These are phyloP conservation scores for Fusarium papillatum DNA, from an alignment of 2,329 filamentous ascomycete species.

Conservation along the genomic window DNA sequence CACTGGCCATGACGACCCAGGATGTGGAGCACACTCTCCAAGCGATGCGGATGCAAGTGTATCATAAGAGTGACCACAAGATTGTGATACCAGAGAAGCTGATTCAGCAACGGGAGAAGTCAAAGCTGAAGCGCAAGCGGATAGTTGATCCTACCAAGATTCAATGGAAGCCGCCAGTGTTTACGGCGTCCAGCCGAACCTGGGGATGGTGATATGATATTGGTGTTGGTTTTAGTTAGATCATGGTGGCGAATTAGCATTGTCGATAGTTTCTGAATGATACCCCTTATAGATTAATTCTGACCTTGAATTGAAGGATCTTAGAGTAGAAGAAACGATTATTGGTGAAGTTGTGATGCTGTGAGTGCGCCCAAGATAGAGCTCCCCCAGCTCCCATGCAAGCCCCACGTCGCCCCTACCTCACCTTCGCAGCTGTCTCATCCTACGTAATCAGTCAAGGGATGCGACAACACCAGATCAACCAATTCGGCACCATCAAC, in stretches of 20 bases:
- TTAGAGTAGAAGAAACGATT: background rate
- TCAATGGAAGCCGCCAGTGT: constrained; percentile 97
- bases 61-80: constrained; percentile 97
- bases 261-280: constrained; percentile 32
- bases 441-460: constrained; percentile 36
- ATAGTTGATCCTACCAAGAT: constrained; percentile 83
- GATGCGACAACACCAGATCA: constrained; percentile 28
- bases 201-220: constrained; percentile 85
- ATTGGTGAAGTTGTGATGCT: background rate
- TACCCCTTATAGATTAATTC: constrained; percentile 22
- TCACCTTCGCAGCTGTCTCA: background rate
- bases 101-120: constrained; percentile 83
- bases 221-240: background rate
- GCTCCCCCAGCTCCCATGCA: constrained; percentile 15
- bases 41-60: constrained; percentile 94
- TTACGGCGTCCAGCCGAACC: constrained; percentile 88
- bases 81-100: constrained; percentile 91
- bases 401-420: constrained; percentile 25
- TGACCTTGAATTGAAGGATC: background rate
- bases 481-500: constrained; percentile 7
- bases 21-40: constrained; percentile 97
- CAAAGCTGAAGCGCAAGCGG: constrained; percentile 82
- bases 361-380: background rate
- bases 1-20: constrained; percentile 95
- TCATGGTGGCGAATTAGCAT: constrained; percentile 9